Evolutionary conservation across 305 asterid genomes (phyloP).

Genomic region (Solanum hybrid): DNA sequence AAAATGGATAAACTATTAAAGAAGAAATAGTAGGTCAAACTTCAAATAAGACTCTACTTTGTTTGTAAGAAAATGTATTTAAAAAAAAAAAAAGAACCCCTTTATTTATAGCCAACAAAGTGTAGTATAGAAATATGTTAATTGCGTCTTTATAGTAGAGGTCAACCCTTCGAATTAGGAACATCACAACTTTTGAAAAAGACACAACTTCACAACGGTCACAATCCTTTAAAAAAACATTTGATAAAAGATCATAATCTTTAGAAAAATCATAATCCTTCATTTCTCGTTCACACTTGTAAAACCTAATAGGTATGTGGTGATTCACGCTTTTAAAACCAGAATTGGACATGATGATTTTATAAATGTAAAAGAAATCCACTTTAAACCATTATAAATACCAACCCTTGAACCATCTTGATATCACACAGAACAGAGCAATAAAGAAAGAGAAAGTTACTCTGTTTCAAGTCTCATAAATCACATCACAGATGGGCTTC

Average conservation of each 20-base stretch:
- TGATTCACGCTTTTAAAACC: neutral
- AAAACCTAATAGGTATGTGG: too few species aligned
- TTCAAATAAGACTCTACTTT: too few species aligned
- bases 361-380: neutral
- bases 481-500: neutral
- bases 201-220: neutral
- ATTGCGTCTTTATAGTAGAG: neutral
- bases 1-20: too few species aligned
- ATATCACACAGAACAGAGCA: neutral
- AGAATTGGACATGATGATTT: neutral
- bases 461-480: neutral
- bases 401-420: neutral
- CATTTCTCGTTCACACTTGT: too few species aligned
- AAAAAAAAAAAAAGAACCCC: fast-evolving
- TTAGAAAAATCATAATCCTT: neutral
- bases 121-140: too few species aligned
- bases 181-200: neutral
- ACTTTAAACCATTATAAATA: neutral
- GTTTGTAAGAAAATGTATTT: too few species aligned
- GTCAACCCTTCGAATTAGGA: neutral
- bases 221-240: neutral
- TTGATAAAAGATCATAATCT: too few species aligned
- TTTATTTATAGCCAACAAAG: too few species aligned
- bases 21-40: neutral
- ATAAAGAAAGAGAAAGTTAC: neutral